phyloP scores from a whole-genome alignment of 1,284 basidiomycete genomes.

The Leccinum cinnamomeum region DNA sequence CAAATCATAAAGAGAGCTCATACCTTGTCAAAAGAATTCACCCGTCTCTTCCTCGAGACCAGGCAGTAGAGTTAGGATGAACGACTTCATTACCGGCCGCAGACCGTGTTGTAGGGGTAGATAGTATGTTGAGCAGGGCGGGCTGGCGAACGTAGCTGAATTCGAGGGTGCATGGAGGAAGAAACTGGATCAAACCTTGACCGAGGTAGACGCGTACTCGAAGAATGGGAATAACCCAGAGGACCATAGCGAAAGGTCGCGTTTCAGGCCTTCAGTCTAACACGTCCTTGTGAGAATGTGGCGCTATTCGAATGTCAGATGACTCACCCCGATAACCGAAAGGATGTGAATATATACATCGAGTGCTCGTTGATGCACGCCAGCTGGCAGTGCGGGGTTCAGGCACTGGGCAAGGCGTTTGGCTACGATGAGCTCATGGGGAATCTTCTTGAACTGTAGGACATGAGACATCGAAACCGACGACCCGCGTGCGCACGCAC shows the following conservation, averaged over 20 bases:
- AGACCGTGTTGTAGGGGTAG: slow-evolving; percentile 82
- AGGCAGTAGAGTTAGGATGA: slow-evolving; percentile 90
- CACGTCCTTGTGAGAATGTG: slow-evolving; percentile 9
- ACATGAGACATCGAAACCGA: background rate
- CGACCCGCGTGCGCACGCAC: slow-evolving; percentile 33
- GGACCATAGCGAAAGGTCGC: slow-evolving; percentile 78
- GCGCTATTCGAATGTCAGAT: background rate
- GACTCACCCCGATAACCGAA: slow-evolving; percentile 81
- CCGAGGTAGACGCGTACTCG: slow-evolving; percentile 95
- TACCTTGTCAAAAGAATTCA: slow-evolving; percentile 93
- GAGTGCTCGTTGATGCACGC: slow-evolving; percentile 94
- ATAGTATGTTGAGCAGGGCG: slow-evolving; percentile 81
- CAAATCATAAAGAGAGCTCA: slow-evolving; percentile 15
- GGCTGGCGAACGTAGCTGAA: slow-evolving; percentile 49
- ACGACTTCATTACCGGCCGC: slow-evolving; percentile 91
- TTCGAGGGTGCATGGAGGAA: background rate
- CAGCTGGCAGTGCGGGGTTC: slow-evolving; percentile 94
- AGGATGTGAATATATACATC: slow-evolving; percentile 96
- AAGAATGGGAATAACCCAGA: slow-evolving; percentile 95
- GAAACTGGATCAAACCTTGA: slow-evolving; percentile 57
- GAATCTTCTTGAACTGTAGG: slow-evolving; percentile 93
- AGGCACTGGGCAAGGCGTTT: slow-evolving; percentile 96
- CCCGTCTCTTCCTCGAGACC: slow-evolving; percentile 95
- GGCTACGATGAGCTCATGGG: slow-evolving; percentile 90
- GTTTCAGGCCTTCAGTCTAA: slow-evolving; percentile 83